Percentiles rank a stretch among this genome's conserved stretches.
phyloP scores from a whole-genome alignment of 2,329 filamentous ascomycete species.

The Dactylellina parvicollis region DNA sequence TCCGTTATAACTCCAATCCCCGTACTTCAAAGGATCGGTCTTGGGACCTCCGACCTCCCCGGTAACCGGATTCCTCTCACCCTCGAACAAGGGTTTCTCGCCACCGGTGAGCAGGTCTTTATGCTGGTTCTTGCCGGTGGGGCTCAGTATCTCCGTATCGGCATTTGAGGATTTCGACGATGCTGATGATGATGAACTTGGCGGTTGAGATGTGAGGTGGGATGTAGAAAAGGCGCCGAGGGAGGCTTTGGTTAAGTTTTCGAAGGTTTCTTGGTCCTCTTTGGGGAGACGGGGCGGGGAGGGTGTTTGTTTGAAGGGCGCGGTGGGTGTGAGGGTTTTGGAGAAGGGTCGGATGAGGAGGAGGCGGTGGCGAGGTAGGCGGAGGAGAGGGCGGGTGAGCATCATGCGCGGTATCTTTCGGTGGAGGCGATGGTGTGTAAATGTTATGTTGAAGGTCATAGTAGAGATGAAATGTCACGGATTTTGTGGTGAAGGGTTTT shows the following conservation, averaged over 20 bases:
- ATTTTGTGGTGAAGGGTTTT: background rate
- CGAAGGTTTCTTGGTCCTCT: slow-evolving; percentile 88
- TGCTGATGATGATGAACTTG: slow-evolving; percentile 53
- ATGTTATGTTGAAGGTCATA: background rate
- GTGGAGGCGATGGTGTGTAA: background rate
- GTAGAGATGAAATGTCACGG: background rate
- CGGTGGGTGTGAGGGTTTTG: slow-evolving; percentile 61
- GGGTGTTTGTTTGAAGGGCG: slow-evolving; percentile 65
- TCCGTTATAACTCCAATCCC: slow-evolving; percentile 94
- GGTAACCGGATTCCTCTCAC: slow-evolving; percentile 89
- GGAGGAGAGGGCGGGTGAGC: background rate
- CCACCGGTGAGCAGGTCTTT: slow-evolving; percentile 75
- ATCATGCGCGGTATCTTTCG: background rate
- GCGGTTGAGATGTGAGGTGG: too few species aligned
- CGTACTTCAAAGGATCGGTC: slow-evolving; percentile 84
- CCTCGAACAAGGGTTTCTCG: slow-evolving; percentile 88
- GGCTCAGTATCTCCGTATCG: slow-evolving; percentile 50
- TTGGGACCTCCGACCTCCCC: slow-evolving; percentile 96
- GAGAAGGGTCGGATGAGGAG: slow-evolving; percentile 56
- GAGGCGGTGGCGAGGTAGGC: background rate
- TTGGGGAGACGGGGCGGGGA: slow-evolving; percentile 86
- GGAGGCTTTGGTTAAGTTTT: slow-evolving; percentile 80
- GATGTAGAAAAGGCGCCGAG: slow-evolving; percentile 77
- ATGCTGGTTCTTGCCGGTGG: slow-evolving; percentile 67
- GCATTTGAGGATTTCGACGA: too few species aligned